phyloP scores from a whole-genome alignment of 116 monocot genomes.

The Trichopus zeylanicus region DNA sequence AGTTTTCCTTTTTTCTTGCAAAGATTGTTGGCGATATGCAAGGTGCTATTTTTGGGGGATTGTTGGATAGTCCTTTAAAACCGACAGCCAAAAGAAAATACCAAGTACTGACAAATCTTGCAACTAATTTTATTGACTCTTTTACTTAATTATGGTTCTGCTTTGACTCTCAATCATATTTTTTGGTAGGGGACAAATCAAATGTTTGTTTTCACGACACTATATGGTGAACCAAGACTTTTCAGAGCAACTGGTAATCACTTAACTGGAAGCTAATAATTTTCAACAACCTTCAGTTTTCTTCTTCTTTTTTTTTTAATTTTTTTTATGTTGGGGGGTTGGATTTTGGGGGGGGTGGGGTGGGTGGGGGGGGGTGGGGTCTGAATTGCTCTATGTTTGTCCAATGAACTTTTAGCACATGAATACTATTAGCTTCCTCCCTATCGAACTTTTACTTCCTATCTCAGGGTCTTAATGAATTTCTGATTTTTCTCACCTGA shows the following conservation, averaged over 20 bases:
- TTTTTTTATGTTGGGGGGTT: no score
- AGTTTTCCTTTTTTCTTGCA: neutral
- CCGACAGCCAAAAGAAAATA: slow-evolving; percentile 86
- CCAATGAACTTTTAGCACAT: no score
- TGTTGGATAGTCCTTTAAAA: slow-evolving; percentile 63
- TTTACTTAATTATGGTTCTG: neutral
- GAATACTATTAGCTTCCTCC: no score
- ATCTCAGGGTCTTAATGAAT: no score
- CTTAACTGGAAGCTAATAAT: no score
- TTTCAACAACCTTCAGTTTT: no score
- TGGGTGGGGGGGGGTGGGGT: no score
- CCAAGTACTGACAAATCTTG: slow-evolving; percentile 33
- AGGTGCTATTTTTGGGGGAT: slow-evolving; percentile 91
- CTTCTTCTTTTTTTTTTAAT: no score
- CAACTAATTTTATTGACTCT: slow-evolving; percentile 2
- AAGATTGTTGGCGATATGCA: slow-evolving; percentile 87
- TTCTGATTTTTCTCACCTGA: no score
- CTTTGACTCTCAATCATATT: neutral
- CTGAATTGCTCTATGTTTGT: no score
- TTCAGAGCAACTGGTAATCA: slow-evolving; percentile 82
- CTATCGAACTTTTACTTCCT: no score
- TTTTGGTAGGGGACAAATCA: slow-evolving; percentile 62
- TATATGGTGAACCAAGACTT: slow-evolving; percentile 77
- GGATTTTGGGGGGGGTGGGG: no score
- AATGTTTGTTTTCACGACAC: slow-evolving; percentile 84